Conservation (phyloP, 805 yeast genomes). For the Trichomonascus vanleenenianus region DNA sequence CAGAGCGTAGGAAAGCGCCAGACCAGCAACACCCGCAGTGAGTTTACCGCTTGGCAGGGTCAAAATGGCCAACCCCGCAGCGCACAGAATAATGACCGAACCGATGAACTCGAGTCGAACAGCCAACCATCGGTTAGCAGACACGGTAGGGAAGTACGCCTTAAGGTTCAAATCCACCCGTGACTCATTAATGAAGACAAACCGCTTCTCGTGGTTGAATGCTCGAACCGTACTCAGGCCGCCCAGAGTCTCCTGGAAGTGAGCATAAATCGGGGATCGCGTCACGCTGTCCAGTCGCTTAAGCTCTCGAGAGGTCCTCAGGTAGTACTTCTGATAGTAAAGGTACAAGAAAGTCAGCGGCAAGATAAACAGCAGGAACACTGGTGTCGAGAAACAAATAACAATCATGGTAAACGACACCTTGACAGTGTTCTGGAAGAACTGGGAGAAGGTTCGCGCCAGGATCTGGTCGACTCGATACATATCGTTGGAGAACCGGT, state of each 20-base stretch:
- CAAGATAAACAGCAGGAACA: slow-evolving; percentile 59
- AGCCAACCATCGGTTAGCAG: slow-evolving; percentile 96
- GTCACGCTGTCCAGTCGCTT: slow-evolving; percentile 68
- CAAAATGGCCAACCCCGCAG: slow-evolving; percentile 74
- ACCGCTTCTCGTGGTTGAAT: slow-evolving; percentile 56
- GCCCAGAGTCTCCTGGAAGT: slow-evolving; percentile 70
- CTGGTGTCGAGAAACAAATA: slow-evolving; percentile 84
- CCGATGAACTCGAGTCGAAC: slow-evolving; percentile 90
- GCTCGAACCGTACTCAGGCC: slow-evolving; percentile 80
- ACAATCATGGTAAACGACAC: slow-evolving; percentile 65
- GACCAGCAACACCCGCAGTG: slow-evolving; percentile 88
- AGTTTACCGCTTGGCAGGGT: slow-evolving; percentile 51
- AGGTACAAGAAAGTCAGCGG: slow-evolving; percentile 61
- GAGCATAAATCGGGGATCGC: slow-evolving; percentile 73
- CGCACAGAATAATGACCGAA: slow-evolving; percentile 74
- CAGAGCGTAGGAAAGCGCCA: slow-evolving; percentile 86
- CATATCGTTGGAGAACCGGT: slow-evolving; percentile 86
- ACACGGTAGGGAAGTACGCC: slow-evolving; percentile 86
- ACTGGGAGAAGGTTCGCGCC: slow-evolving; percentile 33
- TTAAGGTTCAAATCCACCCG: slow-evolving; percentile 78
- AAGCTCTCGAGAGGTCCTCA: slow-evolving; percentile 67
- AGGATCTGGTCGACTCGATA: slow-evolving; percentile 79
- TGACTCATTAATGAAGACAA: slow-evolving; percentile 44
- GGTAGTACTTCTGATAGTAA: slow-evolving; percentile 64
- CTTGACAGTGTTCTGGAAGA: slow-evolving; percentile 31